Evolutionary conservation across 108 stramenopile species (phyloP).

Genomic region (Thalassiosira profunda): DNA sequence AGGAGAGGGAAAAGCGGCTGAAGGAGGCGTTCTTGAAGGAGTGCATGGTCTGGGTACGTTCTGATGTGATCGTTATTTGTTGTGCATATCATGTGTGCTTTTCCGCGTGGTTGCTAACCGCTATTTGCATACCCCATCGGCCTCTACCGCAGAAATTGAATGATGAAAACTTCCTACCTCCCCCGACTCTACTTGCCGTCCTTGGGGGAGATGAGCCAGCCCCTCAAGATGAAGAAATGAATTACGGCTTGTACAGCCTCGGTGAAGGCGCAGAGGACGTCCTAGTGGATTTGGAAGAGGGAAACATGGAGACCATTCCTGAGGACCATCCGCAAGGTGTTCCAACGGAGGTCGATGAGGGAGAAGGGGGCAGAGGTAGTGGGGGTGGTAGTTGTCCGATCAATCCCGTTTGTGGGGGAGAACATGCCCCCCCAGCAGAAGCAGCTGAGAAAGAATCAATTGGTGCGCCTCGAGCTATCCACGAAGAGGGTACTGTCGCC

Average conservation of each 20-base stretch:
- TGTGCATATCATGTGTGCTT: not conserved
- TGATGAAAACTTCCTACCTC: constrained; percentile 2
- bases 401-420: not conserved
- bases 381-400: no score
- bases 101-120: not conserved
- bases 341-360: no score
- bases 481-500: not conserved
- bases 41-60: constrained; percentile 21
- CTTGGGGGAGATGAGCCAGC: no score
- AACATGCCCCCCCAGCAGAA: not conserved
- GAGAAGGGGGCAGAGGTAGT: no score
- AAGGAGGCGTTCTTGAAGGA: constrained; percentile 20
- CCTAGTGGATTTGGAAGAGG: no score
- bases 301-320: no score
- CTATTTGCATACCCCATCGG: not conserved
- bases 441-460: not conserved
- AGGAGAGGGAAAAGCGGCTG: constrained; percentile 13
- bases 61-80: not conserved
- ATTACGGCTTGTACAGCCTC: no score
- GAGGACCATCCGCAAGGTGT: no score
- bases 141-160: not conserved
- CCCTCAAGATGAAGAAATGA: not conserved
- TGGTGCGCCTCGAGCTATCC: not conserved
- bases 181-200: not conserved
- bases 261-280: no score